Evolutionary conservation across 169 alveolate genomes (phyloP).

Genomic region (Eimeria sp.): DNA sequence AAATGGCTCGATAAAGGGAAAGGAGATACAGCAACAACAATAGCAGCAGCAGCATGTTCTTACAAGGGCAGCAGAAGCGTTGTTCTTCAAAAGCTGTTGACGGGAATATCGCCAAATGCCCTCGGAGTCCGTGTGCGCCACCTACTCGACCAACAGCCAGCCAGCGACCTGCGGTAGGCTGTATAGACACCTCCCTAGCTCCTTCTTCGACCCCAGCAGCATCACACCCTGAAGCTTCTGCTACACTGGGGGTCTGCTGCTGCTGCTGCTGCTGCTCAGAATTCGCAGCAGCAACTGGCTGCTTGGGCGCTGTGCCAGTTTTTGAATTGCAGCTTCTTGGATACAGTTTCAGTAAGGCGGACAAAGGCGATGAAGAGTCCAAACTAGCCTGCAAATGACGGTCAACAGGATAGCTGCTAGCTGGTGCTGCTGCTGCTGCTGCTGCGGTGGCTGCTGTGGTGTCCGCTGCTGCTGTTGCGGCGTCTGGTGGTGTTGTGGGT

Average conservation of each 20-base stretch:
- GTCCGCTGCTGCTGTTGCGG: background rate
- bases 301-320: background rate
- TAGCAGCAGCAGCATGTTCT: background rate
- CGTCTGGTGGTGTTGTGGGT: background rate
- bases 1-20: background rate
- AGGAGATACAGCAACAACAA: background rate
- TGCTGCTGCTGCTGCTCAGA: background rate
- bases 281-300: constrained; percentile 12
- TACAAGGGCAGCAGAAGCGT: constrained; percentile 18
- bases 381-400: background rate
- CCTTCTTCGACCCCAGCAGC: background rate
- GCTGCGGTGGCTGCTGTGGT: background rate
- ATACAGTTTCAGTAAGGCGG: background rate
- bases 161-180: background rate
- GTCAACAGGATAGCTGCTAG: background rate
- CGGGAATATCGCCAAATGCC: constrained; percentile 3
- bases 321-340: background rate
- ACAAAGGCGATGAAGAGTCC: background rate
- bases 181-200: background rate
- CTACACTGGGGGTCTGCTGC: background rate
- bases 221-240: background rate
- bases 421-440: background rate
- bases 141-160: background rate
- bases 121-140: constrained; percentile 46
- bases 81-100: background rate